Conservation (phyloP, 768 basidiomycete genomes). For the Rickenella mellea region DNA sequence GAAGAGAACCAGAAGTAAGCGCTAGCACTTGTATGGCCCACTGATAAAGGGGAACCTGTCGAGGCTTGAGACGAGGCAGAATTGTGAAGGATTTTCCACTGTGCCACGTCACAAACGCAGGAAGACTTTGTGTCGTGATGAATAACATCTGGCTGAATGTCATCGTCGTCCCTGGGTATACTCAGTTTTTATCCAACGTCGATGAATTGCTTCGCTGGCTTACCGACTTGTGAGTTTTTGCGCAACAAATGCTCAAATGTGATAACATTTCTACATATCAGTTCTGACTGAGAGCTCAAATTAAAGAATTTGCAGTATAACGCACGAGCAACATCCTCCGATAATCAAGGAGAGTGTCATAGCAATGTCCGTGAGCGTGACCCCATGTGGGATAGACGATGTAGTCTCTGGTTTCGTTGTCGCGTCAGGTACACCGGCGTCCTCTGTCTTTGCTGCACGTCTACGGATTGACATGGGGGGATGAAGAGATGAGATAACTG, state of each 20-base stretch:
- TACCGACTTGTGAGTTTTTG: slow-evolving; percentile 60
- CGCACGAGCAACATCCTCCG: slow-evolving; percentile 78
- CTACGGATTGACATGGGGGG: too few relatives aligned
- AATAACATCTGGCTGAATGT: slow-evolving; percentile 82
- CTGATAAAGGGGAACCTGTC: slow-evolving; percentile 54
- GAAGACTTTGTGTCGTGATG: slow-evolving; percentile 58
- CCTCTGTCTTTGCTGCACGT: too few relatives aligned
- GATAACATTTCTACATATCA: slow-evolving; percentile 54
- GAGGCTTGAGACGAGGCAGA: slow-evolving; percentile 49
- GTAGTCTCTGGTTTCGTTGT: too few relatives aligned
- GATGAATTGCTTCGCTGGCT: slow-evolving; percentile 12
- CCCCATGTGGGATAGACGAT: too few relatives aligned
- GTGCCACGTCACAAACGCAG: slow-evolving; percentile 44
- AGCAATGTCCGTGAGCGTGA: slow-evolving; percentile 22
- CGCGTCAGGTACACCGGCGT: too few relatives aligned
- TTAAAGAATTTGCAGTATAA: slow-evolving; percentile 11
- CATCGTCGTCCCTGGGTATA: slow-evolving; percentile 55
- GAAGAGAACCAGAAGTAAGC: slow-evolving; percentile 51
- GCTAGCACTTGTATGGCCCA: slow-evolving; percentile 71
- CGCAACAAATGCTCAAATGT: slow-evolving; percentile 67
- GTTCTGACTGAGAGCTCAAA: not conserved
- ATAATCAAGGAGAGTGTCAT: slow-evolving; percentile 53
- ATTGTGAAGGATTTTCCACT: slow-evolving; percentile 10
- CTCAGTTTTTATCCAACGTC: slow-evolving; percentile 1
- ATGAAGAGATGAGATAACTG: too few relatives aligned